A percentile compares a stretch with the other conserved stretches of the same genome.
phyloP scores from a whole-genome alignment of 2,329 filamentous ascomycete genomes.

The Setomelanomma holmii region DNA sequence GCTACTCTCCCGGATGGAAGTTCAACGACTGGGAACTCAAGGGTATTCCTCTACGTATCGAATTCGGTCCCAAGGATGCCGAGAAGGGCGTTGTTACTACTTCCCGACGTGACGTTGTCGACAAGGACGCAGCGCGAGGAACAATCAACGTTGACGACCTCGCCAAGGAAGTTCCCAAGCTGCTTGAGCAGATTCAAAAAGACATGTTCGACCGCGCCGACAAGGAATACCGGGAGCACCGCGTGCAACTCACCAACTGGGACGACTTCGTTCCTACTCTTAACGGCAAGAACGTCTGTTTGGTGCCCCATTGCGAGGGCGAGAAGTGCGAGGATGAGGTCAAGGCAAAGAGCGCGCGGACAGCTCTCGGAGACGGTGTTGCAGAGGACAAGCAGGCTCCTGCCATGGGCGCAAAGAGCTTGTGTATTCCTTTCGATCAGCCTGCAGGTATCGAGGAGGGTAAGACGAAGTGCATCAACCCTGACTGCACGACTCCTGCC shows the following conservation, averaged over 20 bases:
- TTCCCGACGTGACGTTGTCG: conserved; percentile 83
- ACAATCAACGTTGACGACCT: conserved; percentile 79
- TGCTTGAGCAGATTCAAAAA: conserved; percentile 88
- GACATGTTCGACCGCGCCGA: conserved; percentile 83
- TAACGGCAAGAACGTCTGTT: conserved; percentile 88
- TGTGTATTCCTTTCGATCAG: conserved; percentile 86
- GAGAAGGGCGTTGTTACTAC: conserved; percentile 84
- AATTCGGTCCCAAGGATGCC: conserved; percentile 94
- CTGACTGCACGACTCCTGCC: conserved; percentile 77
- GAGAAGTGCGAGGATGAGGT: conserved; percentile 90
- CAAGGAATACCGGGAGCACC: conserved; percentile 77
- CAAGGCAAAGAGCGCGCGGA: conserved; percentile 87
- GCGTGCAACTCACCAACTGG: conserved; percentile 83
- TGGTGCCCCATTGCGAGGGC: conserved; percentile 89
- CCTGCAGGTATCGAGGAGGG: conserved; percentile 79
- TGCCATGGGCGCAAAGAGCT: conserved; percentile 77
- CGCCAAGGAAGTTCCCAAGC: conserved; percentile 73
- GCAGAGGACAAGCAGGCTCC: conserved; percentile 76
- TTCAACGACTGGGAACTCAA: conserved; percentile 99
- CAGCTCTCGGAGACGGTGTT: conserved; percentile 71
- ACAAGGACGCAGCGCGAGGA: conserved; percentile 67
- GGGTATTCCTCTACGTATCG: conserved; percentile 90
- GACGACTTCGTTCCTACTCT: conserved; percentile 88
- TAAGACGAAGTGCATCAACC: conserved; percentile 90
- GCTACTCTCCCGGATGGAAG: conserved; percentile 92